Percentiles rank a stretch among this genome's conserved stretches.
These are phyloP conservation scores for Chloranthus sessilifolius DNA, from an alignment of 164 flowering plant genomes.

Conservation along the genomic window DNA sequence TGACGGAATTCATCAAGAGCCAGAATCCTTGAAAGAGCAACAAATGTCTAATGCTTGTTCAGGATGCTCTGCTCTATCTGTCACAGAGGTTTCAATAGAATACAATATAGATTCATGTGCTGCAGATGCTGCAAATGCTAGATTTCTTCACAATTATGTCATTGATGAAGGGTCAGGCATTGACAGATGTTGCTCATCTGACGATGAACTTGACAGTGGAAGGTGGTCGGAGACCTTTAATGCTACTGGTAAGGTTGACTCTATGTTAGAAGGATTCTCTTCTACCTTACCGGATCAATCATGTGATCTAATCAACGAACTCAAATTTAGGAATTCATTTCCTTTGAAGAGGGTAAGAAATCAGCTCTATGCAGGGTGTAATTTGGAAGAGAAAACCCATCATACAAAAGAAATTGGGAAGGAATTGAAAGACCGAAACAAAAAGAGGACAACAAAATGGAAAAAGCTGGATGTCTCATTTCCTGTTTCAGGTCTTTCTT, in stretches of 20 bases:
- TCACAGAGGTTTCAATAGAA: constrained; percentile 43
- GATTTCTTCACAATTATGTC: constrained; percentile 14
- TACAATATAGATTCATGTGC: constrained; percentile 35
- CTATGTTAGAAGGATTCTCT: constrained; percentile 13
- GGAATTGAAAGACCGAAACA: constrained; percentile 23
- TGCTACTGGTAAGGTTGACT: constrained; percentile 15
- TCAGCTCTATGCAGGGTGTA: constrained; percentile 10
- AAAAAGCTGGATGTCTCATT: constrained; percentile 29
- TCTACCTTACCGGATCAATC: constrained; percentile 15
- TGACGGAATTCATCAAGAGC: constrained; percentile 15
- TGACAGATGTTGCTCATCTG: constrained; percentile 48
- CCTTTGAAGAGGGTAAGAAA: constrained; percentile 28
- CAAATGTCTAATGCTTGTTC: constrained; percentile 52
- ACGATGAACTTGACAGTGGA: constrained; percentile 35
- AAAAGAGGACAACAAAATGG: constrained; percentile 28
- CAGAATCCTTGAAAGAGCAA: constrained; percentile 34
- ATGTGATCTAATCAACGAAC: constrained; percentile 31
- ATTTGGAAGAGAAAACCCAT: constrained; percentile 14
- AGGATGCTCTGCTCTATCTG: constrained; percentile 50
- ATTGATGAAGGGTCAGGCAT: constrained; percentile 58
- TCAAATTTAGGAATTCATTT: constrained; percentile 28
- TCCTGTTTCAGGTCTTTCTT: constrained; percentile 19
- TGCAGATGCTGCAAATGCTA: constrained; percentile 24
- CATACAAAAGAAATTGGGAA: constrained; percentile 10
- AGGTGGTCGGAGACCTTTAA: constrained; percentile 28